Evolutionary conservation across 1,284 basidiomycete genomes (phyloP), one percentile per base, ranked within the genome.

Genomic region (Moesziomyces antarcticus): DNA sequence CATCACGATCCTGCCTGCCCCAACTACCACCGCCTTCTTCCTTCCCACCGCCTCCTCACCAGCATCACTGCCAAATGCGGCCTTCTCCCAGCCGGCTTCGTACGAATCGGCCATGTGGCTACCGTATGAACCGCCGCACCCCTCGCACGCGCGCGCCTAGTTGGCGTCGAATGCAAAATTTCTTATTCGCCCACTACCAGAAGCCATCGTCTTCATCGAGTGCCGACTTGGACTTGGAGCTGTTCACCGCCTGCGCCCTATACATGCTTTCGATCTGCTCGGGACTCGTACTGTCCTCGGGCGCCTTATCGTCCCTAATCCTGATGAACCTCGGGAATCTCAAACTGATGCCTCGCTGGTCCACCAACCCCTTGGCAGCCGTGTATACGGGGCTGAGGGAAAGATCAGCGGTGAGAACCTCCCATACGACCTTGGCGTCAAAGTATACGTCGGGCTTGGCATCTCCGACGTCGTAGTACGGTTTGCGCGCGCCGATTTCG

Each of bases 221-320:
- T 90, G 7, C 62, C 91, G 90, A 46, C 89, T 87, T 42, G 88
- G 88, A 86, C 88, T 78, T 76, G 25, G 49, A 35, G 93, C 91
- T 37, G 94, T 89, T 69, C 6, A 74, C 68, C 16, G 90, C 91
- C 85, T 99, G 96, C 44, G 90, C 87, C 82, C 92, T 89, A 85
- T 98, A 99, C 90, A 98, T 97, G 77, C 96, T 93, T 53, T 94
- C 92, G 74, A 99, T 91, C 88, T 94, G 93, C 80, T 97, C 94
- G 4, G 94, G 90, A 6, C 91, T 89, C 16, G 97, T 99, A 22
- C 93, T 93, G 84, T 97, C 92, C 64, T 97, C 94, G 10, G 91
- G 90, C 20, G 87, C 87, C 85, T 99, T 99, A 86, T 99, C 97
- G 73, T 98, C 96, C 66, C 97, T 89, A 44, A 96, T 87, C 13